Base-by-base conservation (phyloP, 2,329 filamentous ascomycete species). In the Sporothrix globosa region DNA sequence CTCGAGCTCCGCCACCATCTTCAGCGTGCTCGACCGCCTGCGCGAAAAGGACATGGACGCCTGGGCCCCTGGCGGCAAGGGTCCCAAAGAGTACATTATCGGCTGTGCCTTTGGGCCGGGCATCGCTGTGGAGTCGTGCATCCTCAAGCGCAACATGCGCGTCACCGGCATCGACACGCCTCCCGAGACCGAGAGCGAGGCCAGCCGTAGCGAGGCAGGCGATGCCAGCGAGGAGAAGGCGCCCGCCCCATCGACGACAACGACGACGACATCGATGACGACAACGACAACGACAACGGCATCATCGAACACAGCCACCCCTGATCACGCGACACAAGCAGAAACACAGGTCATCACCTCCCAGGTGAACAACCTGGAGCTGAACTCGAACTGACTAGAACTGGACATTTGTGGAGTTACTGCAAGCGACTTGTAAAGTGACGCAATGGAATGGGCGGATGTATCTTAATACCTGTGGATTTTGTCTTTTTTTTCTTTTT, bases 91-190 rank as follows among this genome's bases (percentile, higher is more conserved):
- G 61, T 86, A 88, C 70, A 83, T 92, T 5, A 84, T 91, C 1
- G 89, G 87, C 1, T 90, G 88, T 73, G 90, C 89, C 1, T 92
- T 92, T 76, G 90, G 90, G 0, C 90, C 90, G 0, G 90, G 90
- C 0, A 88, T 92, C 73, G 78, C 86, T 5, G 84, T 91, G 41
- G 90, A 92, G 80, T 90, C 90, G 85, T 89, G 87, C 76, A 83
- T 91, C 79, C 77, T 92, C 75, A 88, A 84, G 79, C 81, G 87
- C 13, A 81, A 82, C 67, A 74, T 81, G 76, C 75, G 73, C 41
- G 52, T 68, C 6, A 77, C 75, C 21, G 83, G 82, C 7, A 73
- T 86, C 41, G 82, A 83, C 71, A 86, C 85, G 44, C 84, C 85
- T n/a, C 84, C 84, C 0, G 83, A 86, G 77, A 86, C 83, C 52